Conservation (phyloP, 2,329 filamentous ascomycete genomes). For the Tolypocladium tropicale region DNA sequence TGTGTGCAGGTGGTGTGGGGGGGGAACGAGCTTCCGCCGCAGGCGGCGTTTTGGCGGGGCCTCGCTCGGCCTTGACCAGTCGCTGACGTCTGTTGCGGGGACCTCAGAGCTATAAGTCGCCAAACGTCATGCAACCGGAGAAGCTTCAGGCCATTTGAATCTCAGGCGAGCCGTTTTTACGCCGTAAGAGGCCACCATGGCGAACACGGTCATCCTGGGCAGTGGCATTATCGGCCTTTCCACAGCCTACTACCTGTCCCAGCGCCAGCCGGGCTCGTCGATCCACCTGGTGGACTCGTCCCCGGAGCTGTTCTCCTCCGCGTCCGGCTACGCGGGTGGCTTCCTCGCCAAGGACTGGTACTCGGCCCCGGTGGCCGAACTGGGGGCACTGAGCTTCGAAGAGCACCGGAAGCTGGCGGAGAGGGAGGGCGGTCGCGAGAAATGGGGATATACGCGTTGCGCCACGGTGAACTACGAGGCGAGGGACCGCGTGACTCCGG, state of each 20-base stretch:
- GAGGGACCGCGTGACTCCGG: conserved; percentile 23
- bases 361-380: conserved; percentile 38
- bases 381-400: conserved; percentile 59
- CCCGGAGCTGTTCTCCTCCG: conserved; percentile 55
- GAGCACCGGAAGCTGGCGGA: conserved; percentile 57
- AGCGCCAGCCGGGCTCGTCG: conserved; percentile 27
- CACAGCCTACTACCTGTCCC: conserved; percentile 62
- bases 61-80: not conserved
- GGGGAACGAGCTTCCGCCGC: not conserved
- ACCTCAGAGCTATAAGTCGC: not conserved
- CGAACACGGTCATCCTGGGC: conserved; percentile 55
- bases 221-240: conserved; percentile 61
- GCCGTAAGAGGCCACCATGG: conserved; percentile 15
- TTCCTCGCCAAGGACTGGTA: conserved; percentile 72
- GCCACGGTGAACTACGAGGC: conserved; percentile 44
- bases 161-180: not conserved
- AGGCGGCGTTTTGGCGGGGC: not conserved
- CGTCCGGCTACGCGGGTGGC: conserved; percentile 64
- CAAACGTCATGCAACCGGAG: not conserved
- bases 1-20: not conserved
- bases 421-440: conserved; percentile 42
- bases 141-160: not conserved
- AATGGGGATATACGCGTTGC: conserved; percentile 41
- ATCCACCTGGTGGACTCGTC: conserved; percentile 39
- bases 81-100: not conserved